Percentiles rank a stretch among this genome's conserved stretches.
These are phyloP conservation scores for Geoglossum glabrum DNA, from an alignment of 495 filamentous ascomycete species.

Conservation along the genomic window DNA sequence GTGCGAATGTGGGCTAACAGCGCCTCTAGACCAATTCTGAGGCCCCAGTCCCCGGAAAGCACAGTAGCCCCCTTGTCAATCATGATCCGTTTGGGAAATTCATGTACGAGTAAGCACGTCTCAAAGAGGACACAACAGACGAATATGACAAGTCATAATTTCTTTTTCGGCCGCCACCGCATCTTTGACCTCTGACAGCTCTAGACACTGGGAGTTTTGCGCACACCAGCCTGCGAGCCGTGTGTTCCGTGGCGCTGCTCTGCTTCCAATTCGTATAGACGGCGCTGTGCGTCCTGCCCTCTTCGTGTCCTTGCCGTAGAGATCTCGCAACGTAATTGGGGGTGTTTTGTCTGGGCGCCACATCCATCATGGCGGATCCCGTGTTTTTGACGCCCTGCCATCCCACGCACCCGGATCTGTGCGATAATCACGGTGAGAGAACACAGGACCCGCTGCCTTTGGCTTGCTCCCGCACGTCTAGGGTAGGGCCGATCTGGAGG, in stretches of 20 bases:
- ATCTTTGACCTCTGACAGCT: neutral
- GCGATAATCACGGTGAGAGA: too few relatives aligned
- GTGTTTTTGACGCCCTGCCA: neutral
- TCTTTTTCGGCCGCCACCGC: neutral
- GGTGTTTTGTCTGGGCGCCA: neutral
- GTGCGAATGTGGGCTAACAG: neutral
- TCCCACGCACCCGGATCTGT: neutral
- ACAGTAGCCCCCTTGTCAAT: neutral
- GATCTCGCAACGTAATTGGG: neutral
- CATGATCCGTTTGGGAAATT: neutral
- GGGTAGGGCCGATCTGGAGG: too few relatives aligned
- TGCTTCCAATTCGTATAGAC: neutral
- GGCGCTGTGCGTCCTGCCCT: too few relatives aligned
- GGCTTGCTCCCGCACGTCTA: neutral
- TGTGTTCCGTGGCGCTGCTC: neutral
- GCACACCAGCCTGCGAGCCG: neutral
- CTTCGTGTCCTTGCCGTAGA: too few relatives aligned
- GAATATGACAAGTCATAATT: neutral
- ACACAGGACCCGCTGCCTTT: too few relatives aligned
- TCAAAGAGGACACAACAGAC: neutral
- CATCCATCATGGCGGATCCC: neutral
- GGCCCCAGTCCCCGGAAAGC: neutral
- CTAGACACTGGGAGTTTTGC: neutral
- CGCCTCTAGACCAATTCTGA: neutral
- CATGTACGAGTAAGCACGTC: neutral